Evolutionary conservation across 208 protist species (phyloP).

Genomic region (Trypanosoma congolense): DNA sequence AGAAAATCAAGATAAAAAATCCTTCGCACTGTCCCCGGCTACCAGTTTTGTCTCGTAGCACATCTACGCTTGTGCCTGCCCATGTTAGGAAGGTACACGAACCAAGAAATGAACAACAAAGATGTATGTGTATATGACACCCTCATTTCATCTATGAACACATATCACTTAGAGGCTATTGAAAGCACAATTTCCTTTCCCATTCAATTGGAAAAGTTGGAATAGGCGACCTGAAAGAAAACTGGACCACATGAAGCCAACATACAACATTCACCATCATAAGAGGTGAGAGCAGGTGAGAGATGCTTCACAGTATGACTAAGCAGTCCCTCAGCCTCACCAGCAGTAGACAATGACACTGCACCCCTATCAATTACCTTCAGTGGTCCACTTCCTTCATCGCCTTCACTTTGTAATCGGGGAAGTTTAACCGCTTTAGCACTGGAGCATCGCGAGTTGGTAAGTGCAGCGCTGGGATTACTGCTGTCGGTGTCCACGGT

Average conservation of each 20-base stretch:
- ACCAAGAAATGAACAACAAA: not conserved
- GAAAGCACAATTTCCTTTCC: too few relatives aligned
- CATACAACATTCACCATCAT: constrained; percentile 55
- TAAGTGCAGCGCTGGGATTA: not conserved
- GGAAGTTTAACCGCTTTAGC: constrained; percentile 49
- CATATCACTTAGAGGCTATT: too few relatives aligned
- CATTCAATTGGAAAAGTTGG: constrained; percentile 6
- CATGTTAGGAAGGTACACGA: not conserved
- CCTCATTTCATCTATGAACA: too few relatives aligned
- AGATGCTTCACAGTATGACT: constrained; percentile 14
- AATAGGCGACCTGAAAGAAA: constrained; percentile 76
- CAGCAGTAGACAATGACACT: constrained; percentile 19
- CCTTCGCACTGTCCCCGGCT: too few relatives aligned
- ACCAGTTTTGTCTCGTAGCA: too few relatives aligned
- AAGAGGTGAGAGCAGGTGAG: constrained; percentile 20
- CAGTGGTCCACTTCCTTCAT: constrained; percentile 25
- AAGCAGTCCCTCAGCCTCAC: constrained; percentile 3
- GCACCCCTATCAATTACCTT: constrained; percentile 40
- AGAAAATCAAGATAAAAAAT: too few relatives aligned
- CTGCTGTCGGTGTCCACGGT: constrained; percentile 20
- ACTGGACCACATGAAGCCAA: constrained; percentile 58
- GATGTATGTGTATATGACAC: too few relatives aligned
- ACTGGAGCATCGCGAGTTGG: constrained; percentile 3
- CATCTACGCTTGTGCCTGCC: too few relatives aligned
- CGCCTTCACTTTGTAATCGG: constrained; percentile 27